Base-by-base conservation (phyloP, 805 yeast genomes). In the Suhomyces kilbournensis region DNA sequence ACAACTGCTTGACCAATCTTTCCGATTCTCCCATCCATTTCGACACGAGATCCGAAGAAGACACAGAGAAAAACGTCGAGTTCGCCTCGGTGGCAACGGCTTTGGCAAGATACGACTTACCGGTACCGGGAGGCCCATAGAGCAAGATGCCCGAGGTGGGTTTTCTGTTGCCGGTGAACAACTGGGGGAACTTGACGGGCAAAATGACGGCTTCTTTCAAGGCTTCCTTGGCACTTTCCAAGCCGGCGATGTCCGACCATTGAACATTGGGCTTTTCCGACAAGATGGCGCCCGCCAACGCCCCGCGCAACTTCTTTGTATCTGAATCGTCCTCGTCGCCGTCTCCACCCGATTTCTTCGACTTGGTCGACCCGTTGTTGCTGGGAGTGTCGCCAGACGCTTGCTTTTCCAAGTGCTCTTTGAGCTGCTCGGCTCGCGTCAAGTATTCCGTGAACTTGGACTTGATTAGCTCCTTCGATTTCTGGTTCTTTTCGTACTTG, bases 21-120 rank as follows among this genome's bases (percentile, higher is more conserved):
- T 94, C 99, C 23, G 96, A 86, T 69, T 94, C 99, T 62, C 99
- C 99, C 97, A 93, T 93, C 99, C 99, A 94, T 70, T 94, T 94
- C 59, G 96, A 87, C 3, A 94, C 98, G 62, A 94, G 79, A 69
- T 94, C 99, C 12, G 96, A 88, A 0, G 97, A 90, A n/a, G 96
- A 87, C 1, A 94, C 96, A 2, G 97, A 88, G 71, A 94, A 94
- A 62, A 94, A 94, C 0, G 99, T 94, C 0, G 97, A 90, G 67
- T 93, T 91, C 47, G 98, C 97, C 64, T 94, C 99, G 0, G 99
- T 94, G 23, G 99, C 99, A 7, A 94, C 98, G 0, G 99, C 99
- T 67, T 94, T 94, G 9, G 99, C 99, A 53, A 94, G 75, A 65
- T 86, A 94, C 1, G 98, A 93, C 65, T 94, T 94, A 77, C 99